Base-by-base conservation (phyloP, 768 basidiomycete species). In the Tulasnella sp. region DNA sequence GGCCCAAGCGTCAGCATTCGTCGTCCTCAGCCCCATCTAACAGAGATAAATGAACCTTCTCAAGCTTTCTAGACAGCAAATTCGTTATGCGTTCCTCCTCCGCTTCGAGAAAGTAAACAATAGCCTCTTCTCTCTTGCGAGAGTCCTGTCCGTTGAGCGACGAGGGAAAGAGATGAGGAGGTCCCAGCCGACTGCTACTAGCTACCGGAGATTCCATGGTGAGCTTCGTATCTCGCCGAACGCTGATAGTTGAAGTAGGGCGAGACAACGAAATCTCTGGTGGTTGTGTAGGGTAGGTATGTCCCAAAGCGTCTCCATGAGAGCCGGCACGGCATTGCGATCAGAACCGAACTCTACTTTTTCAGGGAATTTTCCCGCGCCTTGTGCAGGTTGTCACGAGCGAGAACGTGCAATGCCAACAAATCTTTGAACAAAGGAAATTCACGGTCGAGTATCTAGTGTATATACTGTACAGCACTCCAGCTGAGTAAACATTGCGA, bases 21-120 rank as follows among this genome's bases (percentile, higher is more conserved):
- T 22, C 7, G n/a, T n/a, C n/a, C n/a, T n/a, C 34, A 34, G 4
- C 1, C 42, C 40, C 22, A 22, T 73, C 22, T 12, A 29, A 7
- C 29, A 72, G 34, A n/a, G n/a, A n/a, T n/a, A n/a, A n/a, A 1
- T 36, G 37, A 39, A 90, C 92, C 88, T 90, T 85, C 81, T 94
- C 91, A 67, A 94, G 83, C 79, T 94, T 94, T 76, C 91, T 84
- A 34, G 90, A 92, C 70, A 94, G 81, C 7, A 90, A 83, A 74
- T 92, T 93, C 75, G 92, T 90, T 70, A 94, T 92, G 62, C 91
- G 87, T 78, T 94, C 92, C 80, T 94, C 91, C 80, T 94, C 92
- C 12, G 92, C 92, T 76, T 94, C 92, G 79, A 92, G 94, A 26
- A 90, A 89, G 79, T 94, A 92, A 77, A 93, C 93, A 77, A 94